phyloP scores from a whole-genome alignment of 2,329 filamentous ascomycete species.

The Diatrype stigma region DNA sequence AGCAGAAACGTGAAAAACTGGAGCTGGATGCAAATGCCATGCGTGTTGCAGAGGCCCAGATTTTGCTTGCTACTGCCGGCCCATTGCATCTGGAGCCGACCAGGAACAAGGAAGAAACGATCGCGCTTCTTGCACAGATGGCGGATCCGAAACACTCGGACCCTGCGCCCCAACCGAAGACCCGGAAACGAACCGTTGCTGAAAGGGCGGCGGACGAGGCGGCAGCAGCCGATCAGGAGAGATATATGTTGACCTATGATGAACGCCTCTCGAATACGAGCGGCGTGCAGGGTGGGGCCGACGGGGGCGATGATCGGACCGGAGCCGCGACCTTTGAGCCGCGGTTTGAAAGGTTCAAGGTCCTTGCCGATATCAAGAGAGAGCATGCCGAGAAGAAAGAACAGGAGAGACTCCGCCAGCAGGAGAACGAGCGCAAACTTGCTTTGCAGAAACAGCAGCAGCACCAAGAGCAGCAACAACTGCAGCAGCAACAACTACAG shows the following conservation, averaged over 20 bases:
- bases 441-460: conserved; percentile 42
- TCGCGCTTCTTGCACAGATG: conserved; percentile 66
- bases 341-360: conserved; percentile 87
- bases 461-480: conserved; percentile 39
- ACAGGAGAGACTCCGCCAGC: conserved; percentile 67
- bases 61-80: conserved; percentile 69
- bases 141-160: conserved; percentile 74
- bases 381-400: conserved; percentile 74
- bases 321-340: conserved; percentile 74
- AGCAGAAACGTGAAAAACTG: conserved; percentile 66
- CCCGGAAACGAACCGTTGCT: conserved; percentile 86
- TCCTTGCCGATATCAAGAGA: conserved; percentile 77
- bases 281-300: conserved; percentile 51
- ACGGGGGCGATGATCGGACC: conserved; percentile 63
- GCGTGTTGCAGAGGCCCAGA: conserved; percentile 69
- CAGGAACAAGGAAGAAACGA: conserved; percentile 62
- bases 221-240: conserved; percentile 79
- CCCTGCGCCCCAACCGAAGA: conserved; percentile 77
- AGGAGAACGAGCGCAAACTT: conserved; percentile 53
- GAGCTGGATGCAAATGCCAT: conserved; percentile 72
- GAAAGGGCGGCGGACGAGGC: conserved; percentile 96
- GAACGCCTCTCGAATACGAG: conserved; percentile 66
- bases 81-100: conserved; percentile 76
- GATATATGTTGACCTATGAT: conserved; percentile 89
- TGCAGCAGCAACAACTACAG: conserved; percentile 35